Evolutionary conservation across 2,329 filamentous ascomycete genomes (phyloP).

Genomic region (Colletotrichum euphorbiae): DNA sequence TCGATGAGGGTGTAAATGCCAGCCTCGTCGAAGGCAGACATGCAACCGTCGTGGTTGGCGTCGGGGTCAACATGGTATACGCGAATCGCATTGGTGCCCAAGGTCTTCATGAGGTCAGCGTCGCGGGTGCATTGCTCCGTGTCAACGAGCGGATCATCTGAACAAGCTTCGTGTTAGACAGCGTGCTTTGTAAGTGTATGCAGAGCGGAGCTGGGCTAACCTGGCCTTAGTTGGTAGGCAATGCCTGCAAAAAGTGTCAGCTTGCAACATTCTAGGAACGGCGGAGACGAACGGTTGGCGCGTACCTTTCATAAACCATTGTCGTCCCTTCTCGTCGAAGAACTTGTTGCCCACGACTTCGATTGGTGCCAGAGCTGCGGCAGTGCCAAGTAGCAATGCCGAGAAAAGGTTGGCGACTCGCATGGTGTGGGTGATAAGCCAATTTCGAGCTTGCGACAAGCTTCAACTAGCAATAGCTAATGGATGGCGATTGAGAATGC

Average conservation of each 20-base stretch:
- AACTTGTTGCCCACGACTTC: constrained; percentile 81
- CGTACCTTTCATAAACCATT: constrained; percentile 86
- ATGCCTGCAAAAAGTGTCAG: constrained; percentile 64
- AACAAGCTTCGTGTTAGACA: constrained; percentile 26
- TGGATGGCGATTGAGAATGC: background rate
- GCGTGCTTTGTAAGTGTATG: constrained; percentile 10
- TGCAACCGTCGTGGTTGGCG: constrained; percentile 81
- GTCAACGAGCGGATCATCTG: constrained; percentile 80
- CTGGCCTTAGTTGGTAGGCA: constrained; percentile 72
- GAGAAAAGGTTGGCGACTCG: constrained; percentile 49
- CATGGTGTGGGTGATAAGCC: constrained; percentile 48
- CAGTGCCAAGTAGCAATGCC: constrained; percentile 50
- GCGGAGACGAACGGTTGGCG: constrained; percentile 19
- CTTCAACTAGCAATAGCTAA: constrained; percentile 1
- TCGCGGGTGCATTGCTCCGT: constrained; percentile 82
- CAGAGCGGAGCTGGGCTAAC: constrained; percentile 44
- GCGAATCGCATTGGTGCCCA: constrained; percentile 86
- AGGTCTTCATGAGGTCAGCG: constrained; percentile 79
- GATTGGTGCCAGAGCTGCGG: constrained; percentile 60
- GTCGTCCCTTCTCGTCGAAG: constrained; percentile 82
- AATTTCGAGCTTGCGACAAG: constrained; percentile 7
- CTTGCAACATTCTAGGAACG: constrained; percentile 1
- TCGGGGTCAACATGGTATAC: constrained; percentile 86
- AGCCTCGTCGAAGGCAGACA: constrained; percentile 81
- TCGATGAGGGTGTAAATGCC: constrained; percentile 90